phyloP scores from a whole-genome alignment of 225 moss, liverwort and hornwort species.

The Ulota crispa region DNA sequence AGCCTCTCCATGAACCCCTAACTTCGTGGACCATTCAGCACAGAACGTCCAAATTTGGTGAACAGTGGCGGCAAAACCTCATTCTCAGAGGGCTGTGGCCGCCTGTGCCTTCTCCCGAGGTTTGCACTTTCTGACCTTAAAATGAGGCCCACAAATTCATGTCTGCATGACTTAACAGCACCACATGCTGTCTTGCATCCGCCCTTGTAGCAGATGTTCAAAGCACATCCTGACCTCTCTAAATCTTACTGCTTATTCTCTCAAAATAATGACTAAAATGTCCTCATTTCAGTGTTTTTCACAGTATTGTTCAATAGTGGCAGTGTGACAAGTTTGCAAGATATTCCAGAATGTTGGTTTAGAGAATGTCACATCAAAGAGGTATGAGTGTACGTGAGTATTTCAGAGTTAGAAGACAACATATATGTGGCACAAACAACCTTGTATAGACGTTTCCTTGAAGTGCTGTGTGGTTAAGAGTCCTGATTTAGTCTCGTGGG shows the following conservation, averaged over 20 bases:
- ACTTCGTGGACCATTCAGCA: constrained; percentile 31
- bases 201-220: neutral
- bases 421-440: too few species aligned
- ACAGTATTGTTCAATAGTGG: too few species aligned
- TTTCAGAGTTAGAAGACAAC: neutral
- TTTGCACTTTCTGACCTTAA: constrained; percentile 36
- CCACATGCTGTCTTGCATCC: neutral
- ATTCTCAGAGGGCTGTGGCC: constrained; percentile 34
- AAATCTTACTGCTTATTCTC: too few species aligned
- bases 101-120: constrained; percentile 38
- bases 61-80: constrained; percentile 37
- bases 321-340: too few species aligned
- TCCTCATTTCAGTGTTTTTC: too few species aligned
- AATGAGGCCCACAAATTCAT: constrained; percentile 4
- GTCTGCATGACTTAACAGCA: neutral
- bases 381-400: neutral
- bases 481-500: too few species aligned
- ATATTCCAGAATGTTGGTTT: too few species aligned
- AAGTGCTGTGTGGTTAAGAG: too few species aligned
- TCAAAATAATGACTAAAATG: too few species aligned
- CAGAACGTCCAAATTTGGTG: constrained; percentile 40
- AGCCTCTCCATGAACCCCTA: constrained; percentile 23
- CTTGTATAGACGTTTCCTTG: too few species aligned
- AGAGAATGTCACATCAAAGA: too few species aligned
- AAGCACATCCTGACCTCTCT: neutral